phyloP scores from a whole-genome alignment of 2,329 filamentous ascomycete species.

The Clonostachys chloroleuca region DNA sequence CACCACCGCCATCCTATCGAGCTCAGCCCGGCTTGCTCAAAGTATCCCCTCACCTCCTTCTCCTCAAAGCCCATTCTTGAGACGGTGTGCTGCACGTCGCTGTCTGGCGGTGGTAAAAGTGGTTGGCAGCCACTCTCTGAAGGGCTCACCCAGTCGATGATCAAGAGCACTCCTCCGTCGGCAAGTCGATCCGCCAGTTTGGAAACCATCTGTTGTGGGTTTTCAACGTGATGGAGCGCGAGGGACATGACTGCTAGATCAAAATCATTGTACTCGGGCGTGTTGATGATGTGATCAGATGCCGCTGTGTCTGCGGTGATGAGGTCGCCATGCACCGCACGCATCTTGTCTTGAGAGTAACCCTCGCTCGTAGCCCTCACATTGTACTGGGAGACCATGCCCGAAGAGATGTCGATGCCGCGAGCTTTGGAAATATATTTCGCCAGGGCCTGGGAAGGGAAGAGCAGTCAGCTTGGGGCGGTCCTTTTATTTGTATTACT shows the following conservation, averaged over 20 bases:
- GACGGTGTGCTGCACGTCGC: constrained; percentile 7
- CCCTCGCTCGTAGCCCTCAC: constrained; percentile 13
- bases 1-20: constrained; percentile 16
- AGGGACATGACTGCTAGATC: constrained; percentile 25
- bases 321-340: constrained; percentile 21
- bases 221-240: constrained; percentile 27
- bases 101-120: not conserved
- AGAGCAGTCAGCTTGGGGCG: not conserved
- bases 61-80: constrained; percentile 14
- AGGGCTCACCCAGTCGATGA: constrained; percentile 21
- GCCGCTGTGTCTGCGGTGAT: constrained; percentile 7
- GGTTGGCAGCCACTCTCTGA: constrained; percentile 6
- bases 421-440: constrained; percentile 18
- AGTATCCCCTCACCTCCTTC: constrained; percentile 9
- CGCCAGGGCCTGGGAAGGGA: constrained; percentile 17
- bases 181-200: constrained; percentile 17
- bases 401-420: constrained; percentile 25
- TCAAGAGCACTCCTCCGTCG: constrained; percentile 20
- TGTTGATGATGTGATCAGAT: constrained; percentile 7
- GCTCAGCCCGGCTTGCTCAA: constrained; percentile 12
- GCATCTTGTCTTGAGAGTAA: constrained; percentile 14
- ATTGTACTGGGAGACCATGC: constrained; percentile 24
- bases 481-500: not conserved
- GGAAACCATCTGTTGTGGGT: constrained; percentile 15
- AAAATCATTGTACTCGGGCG: constrained; percentile 15